A percentile compares a stretch with the other conserved stretches of the same genome.
Conservation (phyloP, 2,329 filamentous ascomycete species). For the Tolypocladium endophyticum region DNA sequence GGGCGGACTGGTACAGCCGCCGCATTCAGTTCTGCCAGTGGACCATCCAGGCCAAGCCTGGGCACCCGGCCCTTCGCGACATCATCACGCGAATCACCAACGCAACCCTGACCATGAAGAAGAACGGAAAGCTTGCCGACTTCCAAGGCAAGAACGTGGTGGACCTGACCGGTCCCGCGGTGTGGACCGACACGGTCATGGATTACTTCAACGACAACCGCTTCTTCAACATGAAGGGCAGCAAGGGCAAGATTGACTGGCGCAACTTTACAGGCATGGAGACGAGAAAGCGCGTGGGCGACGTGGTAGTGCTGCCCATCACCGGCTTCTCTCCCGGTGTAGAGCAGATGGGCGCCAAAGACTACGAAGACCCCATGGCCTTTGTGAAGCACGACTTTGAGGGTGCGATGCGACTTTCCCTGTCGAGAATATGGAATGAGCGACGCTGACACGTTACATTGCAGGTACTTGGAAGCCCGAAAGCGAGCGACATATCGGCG, state of each 20-base stretch:
- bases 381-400: slow-evolving; percentile 97
- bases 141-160: slow-evolving; percentile 63
- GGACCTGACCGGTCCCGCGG: slow-evolving; percentile 85
- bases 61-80: slow-evolving; percentile 83
- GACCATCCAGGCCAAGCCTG: slow-evolving; percentile 94
- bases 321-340: slow-evolving; percentile 96
- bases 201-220: slow-evolving; percentile 85
- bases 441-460: slow-evolving; percentile 3
- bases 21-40: slow-evolving; percentile 98
- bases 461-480: slow-evolving; percentile 70
- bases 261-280: slow-evolving; percentile 84
- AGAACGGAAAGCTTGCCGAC: slow-evolving; percentile 49
- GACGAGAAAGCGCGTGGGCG: slow-evolving; percentile 74
- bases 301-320: slow-evolving; percentile 88
- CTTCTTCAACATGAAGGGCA: slow-evolving; percentile 72
- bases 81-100: slow-evolving; percentile 79
- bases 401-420: slow-evolving; percentile 40
- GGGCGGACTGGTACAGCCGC: slow-evolving; percentile 91
- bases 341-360: slow-evolving; percentile 81
- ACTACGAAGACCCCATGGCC: slow-evolving; percentile 85
- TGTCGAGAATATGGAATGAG: slow-evolving; percentile 9
- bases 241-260: slow-evolving; percentile 68
- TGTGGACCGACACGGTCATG: slow-evolving; percentile 92
- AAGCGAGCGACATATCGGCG: slow-evolving; percentile 58
- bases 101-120: slow-evolving; percentile 66